Conservation (phyloP, 345 rosid genomes). For the Noccaea bulbosa region DNA sequence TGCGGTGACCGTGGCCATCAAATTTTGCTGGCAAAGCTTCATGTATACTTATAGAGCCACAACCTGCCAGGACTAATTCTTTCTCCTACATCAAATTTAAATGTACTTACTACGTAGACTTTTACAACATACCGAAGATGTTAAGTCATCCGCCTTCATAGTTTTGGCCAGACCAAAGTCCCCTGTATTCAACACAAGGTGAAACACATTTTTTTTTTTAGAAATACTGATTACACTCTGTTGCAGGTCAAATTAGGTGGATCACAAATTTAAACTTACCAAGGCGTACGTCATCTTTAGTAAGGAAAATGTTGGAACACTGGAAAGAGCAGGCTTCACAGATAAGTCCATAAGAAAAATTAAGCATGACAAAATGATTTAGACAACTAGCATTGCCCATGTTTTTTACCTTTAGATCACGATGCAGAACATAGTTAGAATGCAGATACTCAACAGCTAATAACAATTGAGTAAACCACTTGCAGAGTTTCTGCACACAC, state of each 20-base stretch:
- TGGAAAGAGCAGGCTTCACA: constrained; percentile 43
- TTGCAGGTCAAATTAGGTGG: constrained; percentile 8
- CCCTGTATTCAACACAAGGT: constrained; percentile 55
- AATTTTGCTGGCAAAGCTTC: constrained; percentile 6
- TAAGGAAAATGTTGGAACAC: constrained; percentile 98
- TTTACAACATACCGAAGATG: constrained; percentile 78
- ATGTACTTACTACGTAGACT: constrained; percentile 4
- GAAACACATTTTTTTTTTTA: constrained; percentile 13
- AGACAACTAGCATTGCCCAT: constrained; percentile 25
- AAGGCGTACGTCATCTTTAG: constrained; percentile 92
- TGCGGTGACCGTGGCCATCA: not conserved
- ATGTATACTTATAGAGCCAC: not conserved
- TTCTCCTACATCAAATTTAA: constrained; percentile 20
- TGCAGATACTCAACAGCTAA: constrained; percentile 96
- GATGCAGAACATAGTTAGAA: constrained; percentile 94
- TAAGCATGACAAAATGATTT: constrained; percentile 19
- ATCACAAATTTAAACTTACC: constrained; percentile 56
- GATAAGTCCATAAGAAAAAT: constrained; percentile 43
- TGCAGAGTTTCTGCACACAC: constrained; percentile 80
- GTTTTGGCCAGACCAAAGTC: constrained; percentile 99
- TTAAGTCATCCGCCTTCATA: constrained; percentile 90
- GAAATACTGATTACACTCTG: not conserved
- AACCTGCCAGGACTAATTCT: not conserved
- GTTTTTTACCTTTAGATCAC: constrained; percentile 81
- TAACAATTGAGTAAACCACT: constrained; percentile 91